phyloP scores from a whole-genome alignment of 495 filamentous ascomycete species.

The Xylaria intraflava region DNA sequence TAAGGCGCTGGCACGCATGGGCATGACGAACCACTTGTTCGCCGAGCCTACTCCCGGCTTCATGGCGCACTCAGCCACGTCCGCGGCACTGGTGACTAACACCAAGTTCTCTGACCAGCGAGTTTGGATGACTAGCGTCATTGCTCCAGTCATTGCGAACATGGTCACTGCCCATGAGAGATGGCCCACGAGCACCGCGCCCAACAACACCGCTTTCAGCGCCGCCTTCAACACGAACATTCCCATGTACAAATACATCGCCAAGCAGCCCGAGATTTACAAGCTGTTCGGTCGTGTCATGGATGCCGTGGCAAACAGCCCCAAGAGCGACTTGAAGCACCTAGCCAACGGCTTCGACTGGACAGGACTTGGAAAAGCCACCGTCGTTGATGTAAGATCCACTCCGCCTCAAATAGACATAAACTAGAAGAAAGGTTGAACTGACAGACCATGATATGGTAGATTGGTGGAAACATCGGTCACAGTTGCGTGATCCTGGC shows the following conservation, averaged over 20 bases:
- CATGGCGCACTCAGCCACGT: constrained; percentile 27
- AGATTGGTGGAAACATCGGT: too few relatives aligned
- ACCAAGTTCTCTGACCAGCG: constrained; percentile 30
- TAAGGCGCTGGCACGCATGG: constrained; percentile 36
- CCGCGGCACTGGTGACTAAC: constrained; percentile 16
- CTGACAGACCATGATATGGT: too few relatives aligned
- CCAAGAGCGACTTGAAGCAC: constrained; percentile 26
- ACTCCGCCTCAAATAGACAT: too few relatives aligned
- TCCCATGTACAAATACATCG: constrained; percentile 28
- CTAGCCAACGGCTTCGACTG: constrained; percentile 28
- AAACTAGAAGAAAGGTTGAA: too few relatives aligned
- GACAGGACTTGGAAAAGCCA: constrained; percentile 8
- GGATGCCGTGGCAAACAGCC: constrained; percentile 20
- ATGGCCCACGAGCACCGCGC: constrained; percentile 25
- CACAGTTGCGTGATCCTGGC: too few relatives aligned
- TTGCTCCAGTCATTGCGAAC: constrained; percentile 25
- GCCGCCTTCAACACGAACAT: constrained; percentile 27
- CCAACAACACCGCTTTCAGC: constrained; percentile 35
- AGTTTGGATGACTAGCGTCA: constrained; percentile 32
- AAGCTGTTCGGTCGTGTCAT: constrained; percentile 34
- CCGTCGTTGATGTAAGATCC: constrained; percentile 12
- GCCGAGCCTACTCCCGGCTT: constrained; percentile 29
- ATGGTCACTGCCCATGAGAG: constrained; percentile 25
- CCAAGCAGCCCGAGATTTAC: constrained; percentile 10
- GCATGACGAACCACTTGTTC: constrained; percentile 41